Evolutionary conservation across 1,284 basidiomycete species (phyloP), one percentile per base, ranked within the genome.

Genomic region (Cystobasidium pallidum): DNA sequence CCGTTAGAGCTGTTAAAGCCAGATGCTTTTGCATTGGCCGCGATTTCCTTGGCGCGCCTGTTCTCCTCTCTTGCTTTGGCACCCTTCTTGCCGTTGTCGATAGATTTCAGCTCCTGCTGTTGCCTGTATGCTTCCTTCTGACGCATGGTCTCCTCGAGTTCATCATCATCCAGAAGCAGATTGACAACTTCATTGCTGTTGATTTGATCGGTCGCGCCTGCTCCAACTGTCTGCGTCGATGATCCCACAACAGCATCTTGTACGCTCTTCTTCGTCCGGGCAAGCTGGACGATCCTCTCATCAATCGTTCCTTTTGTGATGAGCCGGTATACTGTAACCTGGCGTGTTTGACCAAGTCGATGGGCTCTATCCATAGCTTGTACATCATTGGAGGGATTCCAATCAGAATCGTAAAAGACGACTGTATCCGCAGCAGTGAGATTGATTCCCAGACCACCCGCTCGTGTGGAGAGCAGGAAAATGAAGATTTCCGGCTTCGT

Each of bases 331-430:
- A 99, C 95, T 0, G 95, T 99, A 72, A 99, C 96, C 83, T 99
- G 96, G 75, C 94, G 91, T 13, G 94, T 99, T 83, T 99, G 96
- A 43, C 96, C 96, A 15, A 99, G 86, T 79, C 96, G 92, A 84
- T 99, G 96, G 21, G 96, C 96, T 78, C 96, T 91, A 80, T 99
- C 96, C 96, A 99, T 99, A 13, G 96, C 96, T 82, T 99, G 96
- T 49, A 94, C 92, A 81, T 99, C 96, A 80, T 99, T 99, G 32
- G 92, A 95, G 17, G 94, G 96, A 81, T 99, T 99, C 96, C 96
- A 99, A 80, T 99, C 96, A 79, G 96, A 94, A 80, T 99, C 96
- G 81, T 98, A 97, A 82, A 99, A 99, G 71, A 99, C 84, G 75
- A 99, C 96, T 0, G 96, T 98, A 80, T 97, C 94, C 28, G 96